Base-by-base conservation (phyloP, 2,329 filamentous ascomycete genomes). In the Nemania abortiva region DNA sequence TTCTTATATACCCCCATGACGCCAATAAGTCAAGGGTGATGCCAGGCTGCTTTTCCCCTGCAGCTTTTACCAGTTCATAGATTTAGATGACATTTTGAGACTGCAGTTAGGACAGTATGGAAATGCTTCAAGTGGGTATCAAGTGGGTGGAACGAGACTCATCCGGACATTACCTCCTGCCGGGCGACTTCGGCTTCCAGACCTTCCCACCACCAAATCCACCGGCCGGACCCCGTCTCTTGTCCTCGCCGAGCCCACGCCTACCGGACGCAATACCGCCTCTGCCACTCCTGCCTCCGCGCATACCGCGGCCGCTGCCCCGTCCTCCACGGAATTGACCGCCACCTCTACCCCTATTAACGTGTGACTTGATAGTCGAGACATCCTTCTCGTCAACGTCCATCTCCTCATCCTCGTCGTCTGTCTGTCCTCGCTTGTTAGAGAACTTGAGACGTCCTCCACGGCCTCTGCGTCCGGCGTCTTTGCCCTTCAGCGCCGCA, bases 381-480 rank as follows among this genome's bases (percentile, higher is more conserved):
- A 84, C 72, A 74, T 84, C 74, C 79, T 83, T 83, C 65, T 86
- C 86, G 45, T 84, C 84, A 31, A 86, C 85, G 31, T 86, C 84
- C 80, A 87, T 87, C 60, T 87, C 85, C 18, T 86, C 85, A 34
- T 84, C 82, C 18, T 85, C 86, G 15, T 82, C 81, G 29, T 84
- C 81, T 82, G 50, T 83, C 83, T 83, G 83, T 65, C 80, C 80
- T 64, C 83, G 84, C 77, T 86, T 87, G 80, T 92, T 92, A 45
- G 88, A 90, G 82, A 92, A 92, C 83, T 92, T 92, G 74, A 93
- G 83, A 79, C 89, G 88, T 54, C 90, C 91, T 60, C 89, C 87
- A 68, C 89, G 86, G 24, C 90, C 90, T 50, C 90, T 86, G 75
- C 86, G 86, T 20, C 88, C 89, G 1, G 87, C 88, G 75, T 92